Evolutionary conservation across 2,329 filamentous ascomycete genomes (phyloP), one percentile per base, ranked within the genome.

Genomic region (Sclerotinia subarctica): DNA sequence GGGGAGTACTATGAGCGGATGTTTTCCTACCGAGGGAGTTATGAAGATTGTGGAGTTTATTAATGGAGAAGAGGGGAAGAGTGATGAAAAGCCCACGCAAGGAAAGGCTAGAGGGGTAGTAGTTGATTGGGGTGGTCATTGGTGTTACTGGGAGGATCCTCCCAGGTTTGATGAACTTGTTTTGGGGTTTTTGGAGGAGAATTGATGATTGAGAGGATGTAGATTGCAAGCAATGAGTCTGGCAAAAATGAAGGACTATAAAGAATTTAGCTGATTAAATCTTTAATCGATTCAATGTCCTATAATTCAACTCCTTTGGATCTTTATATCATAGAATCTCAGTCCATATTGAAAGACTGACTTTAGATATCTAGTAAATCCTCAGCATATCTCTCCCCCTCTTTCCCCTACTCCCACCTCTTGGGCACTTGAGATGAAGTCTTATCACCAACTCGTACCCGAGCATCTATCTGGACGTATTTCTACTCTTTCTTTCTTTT

Each of bases 71-170:
- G 38, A 38, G 29, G 47, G 44, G 10, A n/a, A 38, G 19, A 35
- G 24, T 5, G 57, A 49, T 46, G 42, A 5, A 19, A 13, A 21
- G 17, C 2, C 29, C 2, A 26, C 13, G 10, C 67, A 64, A 29
- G 46, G 21, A 6, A 72, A 47, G 51, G 74, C 74, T n/a, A 69
- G 49, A 17, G 76, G 76, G 2, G 64, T 73, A 17, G 71, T 73
- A 13, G 75, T 75, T 17, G 67, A 72, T 52, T 77, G 75, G 73
- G 76, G 76, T 42, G 76, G 76, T 1, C 76, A 78, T 72, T 78
- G 76, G 76, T 74, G 75, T 64, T 78, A 77, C 65, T 78, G 75
- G 74, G 76, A 77, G 68, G 68, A 75, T 66, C 71, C 73, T 19
- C 69, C 68, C 67, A 72, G 56, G 58, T 77, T 77, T 67, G 69